Base-by-base conservation (phyloP, 2,329 filamentous ascomycete genomes). In the Sclerotinia glacialis region DNA sequence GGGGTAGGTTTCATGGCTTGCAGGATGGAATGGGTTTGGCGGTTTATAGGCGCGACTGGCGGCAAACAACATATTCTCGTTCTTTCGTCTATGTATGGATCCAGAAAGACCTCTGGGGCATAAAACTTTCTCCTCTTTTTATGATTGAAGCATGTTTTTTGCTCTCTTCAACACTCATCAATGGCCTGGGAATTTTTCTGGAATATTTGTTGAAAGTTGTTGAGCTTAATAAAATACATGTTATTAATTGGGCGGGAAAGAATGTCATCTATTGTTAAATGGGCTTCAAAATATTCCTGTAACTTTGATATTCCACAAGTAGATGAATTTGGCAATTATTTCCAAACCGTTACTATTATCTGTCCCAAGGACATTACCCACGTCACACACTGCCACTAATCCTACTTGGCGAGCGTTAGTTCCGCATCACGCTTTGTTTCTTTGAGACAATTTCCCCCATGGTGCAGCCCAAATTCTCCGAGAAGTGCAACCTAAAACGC, bases 41-140 rank as follows among this genome's bases (percentile, higher is more conserved):
- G 12, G 37, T 44, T 47, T 28, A 56, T 34, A 21, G 62, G 50
- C 52, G 40, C 31, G 26, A 46, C 9, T 3, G 46, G 55, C 26
- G 28, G 58, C 58, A 42, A 61, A 46, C 14, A 53, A 14, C 12
- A 61, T 18, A 52, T 23, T 66, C 47, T 47, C n/a, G 31, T 61
- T 61, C 56, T 66, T 52, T 26, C 14, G 28, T n/a, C 46, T 12
- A 61, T 49, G 9, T 61, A 49, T 18, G n/a, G n/a, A 49, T 26
- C 1, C 5, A 9, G 28, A 2, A 26, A 26, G 8, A 5, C 23
- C 31, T 49, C 8, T 26, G 12, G 44, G 46, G 8, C 9, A 14
- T 8, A 26, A 49, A 49, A 37, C 8, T 61, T 5, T 5, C 42
- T 26, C 8, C 2, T 14, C 7, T 37, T 18, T n/a, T 12, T 37